These are phyloP conservation scores for Aspergillus sclerotioniger DNA, from an alignment of 495 filamentous ascomycete species.

Conservation along the genomic window DNA sequence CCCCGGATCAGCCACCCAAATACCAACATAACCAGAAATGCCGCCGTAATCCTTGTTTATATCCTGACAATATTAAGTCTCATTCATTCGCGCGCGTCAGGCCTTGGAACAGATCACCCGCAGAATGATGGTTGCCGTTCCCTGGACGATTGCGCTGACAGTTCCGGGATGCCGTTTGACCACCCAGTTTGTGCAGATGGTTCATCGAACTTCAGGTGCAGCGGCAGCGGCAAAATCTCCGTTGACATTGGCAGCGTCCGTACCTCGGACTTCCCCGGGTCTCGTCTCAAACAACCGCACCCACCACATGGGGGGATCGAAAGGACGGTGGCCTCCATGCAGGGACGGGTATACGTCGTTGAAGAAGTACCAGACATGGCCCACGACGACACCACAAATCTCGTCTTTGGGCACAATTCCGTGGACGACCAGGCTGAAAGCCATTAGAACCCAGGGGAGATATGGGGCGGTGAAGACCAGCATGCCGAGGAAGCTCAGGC, in stretches of 20 bases:
- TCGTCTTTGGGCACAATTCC: slow-evolving; percentile 90
- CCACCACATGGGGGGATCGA: slow-evolving; percentile 94
- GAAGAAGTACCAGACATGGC: slow-evolving; percentile 98
- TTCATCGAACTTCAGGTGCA: slow-evolving; percentile 41
- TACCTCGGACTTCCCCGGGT: slow-evolving; percentile 23
- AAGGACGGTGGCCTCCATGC: slow-evolving; percentile 76
- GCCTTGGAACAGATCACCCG: neutral
- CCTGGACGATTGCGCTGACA: neutral
- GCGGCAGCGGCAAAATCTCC: slow-evolving; percentile 40
- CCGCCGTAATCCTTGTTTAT: neutral
- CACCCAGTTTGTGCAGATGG: neutral
- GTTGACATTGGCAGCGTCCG: slow-evolving; percentile 32
- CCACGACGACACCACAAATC: slow-evolving; percentile 87
- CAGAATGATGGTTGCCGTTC: neutral
- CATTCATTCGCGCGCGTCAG: neutral
- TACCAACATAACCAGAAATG: neutral
- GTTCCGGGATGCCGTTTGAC: neutral
- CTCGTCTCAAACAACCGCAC: slow-evolving; percentile 71
- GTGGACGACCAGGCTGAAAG: slow-evolving; percentile 81
- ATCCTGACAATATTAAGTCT: neutral
- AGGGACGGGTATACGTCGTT: slow-evolving; percentile 92
- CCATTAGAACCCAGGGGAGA: slow-evolving; percentile 94
- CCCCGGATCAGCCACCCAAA: neutral
- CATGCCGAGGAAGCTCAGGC: slow-evolving; percentile 85
- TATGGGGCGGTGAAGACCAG: slow-evolving; percentile 92